phyloP scores from a whole-genome alignment of 2,329 filamentous ascomycete genomes.

The Aspergillus sp. region DNA sequence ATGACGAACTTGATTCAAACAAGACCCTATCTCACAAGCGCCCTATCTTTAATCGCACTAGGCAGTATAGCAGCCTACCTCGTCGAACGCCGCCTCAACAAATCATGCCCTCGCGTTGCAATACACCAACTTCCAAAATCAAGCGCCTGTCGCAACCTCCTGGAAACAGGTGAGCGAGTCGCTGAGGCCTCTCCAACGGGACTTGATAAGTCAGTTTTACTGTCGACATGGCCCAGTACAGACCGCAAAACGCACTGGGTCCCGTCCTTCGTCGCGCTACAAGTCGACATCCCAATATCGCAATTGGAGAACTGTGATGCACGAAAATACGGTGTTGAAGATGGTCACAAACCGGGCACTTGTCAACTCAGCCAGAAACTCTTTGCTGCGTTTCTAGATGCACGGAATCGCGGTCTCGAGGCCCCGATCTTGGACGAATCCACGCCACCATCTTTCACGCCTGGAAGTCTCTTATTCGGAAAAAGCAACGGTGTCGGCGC shows the following conservation, averaged over 20 bases:
- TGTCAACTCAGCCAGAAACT: not conserved
- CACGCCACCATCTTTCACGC: not conserved
- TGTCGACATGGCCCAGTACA: not conserved
- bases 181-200: not conserved
- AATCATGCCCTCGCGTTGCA: not conserved
- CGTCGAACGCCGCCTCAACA: not conserved
- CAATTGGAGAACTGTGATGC: not conserved
- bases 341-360: not conserved
- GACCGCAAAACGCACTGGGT: slow-evolving; percentile 2
- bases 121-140: not conserved
- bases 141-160: not conserved
- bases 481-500: not conserved
- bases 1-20: no score
- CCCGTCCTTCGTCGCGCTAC: slow-evolving; percentile 1
- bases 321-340: not conserved
- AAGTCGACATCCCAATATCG: slow-evolving; percentile 3
- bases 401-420: not conserved
- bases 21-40: no score
- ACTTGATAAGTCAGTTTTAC: not conserved
- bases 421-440: not conserved
- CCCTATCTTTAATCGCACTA: no score
- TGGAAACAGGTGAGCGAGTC: not conserved
- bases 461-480: not conserved
- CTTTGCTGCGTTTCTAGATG: not conserved
- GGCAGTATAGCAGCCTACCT: not conserved